Conservation (phyloP, 306 rosid genomes). For the Quercus mongolica region DNA sequence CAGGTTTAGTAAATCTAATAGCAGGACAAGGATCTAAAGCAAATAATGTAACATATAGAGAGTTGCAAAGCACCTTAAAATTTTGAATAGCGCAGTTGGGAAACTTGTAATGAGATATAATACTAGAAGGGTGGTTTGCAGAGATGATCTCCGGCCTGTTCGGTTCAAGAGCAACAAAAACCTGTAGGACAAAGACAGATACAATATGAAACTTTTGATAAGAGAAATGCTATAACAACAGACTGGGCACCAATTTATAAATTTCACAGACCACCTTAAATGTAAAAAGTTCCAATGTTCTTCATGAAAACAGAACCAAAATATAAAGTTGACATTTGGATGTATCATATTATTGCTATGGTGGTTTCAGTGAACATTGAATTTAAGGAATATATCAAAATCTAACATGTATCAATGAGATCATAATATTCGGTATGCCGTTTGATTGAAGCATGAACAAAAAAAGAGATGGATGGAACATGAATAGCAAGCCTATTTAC, state of each 20-base stretch:
- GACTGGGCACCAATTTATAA: neutral
- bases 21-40: neutral
- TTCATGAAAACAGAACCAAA: neutral
- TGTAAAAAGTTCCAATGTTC: neutral
- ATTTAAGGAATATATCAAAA: neutral
- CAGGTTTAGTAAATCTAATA: neutral
- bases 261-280: neutral
- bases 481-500: neutral
- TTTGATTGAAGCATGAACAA: neutral
- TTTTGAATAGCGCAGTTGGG: conserved; percentile 36
- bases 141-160: conserved; percentile 31
- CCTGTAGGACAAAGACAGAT: conserved; percentile 12
- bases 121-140: conserved; percentile 33
- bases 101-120: conserved; percentile 33
- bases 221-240: neutral
- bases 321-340: neutral
- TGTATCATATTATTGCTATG: neutral
- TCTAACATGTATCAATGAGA: neutral
- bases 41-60: neutral
- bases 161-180: conserved; percentile 38
- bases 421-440: neutral
- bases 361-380: neutral
- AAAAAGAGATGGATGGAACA: neutral
- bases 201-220: neutral
- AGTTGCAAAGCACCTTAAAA: conserved; percentile 31